A percentile compares a stretch with the other conserved stretches of the same genome.
Conservation (phyloP, 140 eudicot genomes). For the Oenanthe javanica region DNA sequence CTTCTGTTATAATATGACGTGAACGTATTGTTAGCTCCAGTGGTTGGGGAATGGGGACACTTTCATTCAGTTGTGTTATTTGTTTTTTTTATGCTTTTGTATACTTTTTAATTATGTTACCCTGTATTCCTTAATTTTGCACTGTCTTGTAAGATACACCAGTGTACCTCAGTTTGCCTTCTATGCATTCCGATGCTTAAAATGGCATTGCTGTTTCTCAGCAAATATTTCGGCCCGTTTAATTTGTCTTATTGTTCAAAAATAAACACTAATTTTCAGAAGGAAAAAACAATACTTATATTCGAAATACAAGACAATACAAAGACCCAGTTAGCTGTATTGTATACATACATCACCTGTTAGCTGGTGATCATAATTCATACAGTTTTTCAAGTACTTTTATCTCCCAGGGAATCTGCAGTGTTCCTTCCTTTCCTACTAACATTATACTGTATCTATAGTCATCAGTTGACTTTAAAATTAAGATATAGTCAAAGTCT, state of each 20-base stretch:
- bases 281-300: too few relatives aligned
- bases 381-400: too few relatives aligned
- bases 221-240: too few relatives aligned
- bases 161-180: neutral
- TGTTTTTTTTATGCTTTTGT: neutral
- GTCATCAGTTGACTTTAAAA: neutral
- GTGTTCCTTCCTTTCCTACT: too few relatives aligned
- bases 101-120: neutral
- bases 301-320: too few relatives aligned
- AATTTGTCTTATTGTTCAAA: too few relatives aligned
- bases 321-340: too few relatives aligned
- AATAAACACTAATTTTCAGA: too few relatives aligned
- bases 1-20: constrained; percentile 9
- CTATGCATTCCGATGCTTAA: neutral
- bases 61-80: neutral
- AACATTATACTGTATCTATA: too few relatives aligned
- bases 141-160: neutral
- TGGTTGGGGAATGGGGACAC: neutral
- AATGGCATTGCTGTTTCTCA: neutral
- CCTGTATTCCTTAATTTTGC: neutral
- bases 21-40: neutral
- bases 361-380: too few relatives aligned
- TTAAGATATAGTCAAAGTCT: neutral
- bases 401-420: too few relatives aligned
- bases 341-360: too few relatives aligned